Percentiles rank a stretch among this genome's conserved stretches.
phyloP scores from a whole-genome alignment of 2,329 filamentous ascomycete genomes.

The Daldinia sp. region DNA sequence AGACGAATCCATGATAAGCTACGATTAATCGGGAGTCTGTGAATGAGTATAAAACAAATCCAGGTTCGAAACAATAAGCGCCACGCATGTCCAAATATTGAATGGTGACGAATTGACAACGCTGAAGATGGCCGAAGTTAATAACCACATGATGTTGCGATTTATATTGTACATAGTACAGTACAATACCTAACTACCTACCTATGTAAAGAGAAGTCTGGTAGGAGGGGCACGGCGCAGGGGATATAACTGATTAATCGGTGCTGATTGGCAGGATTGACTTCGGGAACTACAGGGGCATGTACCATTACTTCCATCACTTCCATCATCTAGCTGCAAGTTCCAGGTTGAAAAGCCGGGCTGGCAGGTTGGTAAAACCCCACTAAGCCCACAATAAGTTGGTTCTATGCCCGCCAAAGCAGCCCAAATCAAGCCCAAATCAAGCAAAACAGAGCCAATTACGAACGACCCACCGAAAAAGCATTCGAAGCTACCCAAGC shows the following conservation, averaged over 20 bases:
- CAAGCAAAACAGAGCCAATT: slow-evolving; percentile 9
- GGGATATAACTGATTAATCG: not conserved
- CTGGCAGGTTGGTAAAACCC: slow-evolving; percentile 18
- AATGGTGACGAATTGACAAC: slow-evolving; percentile 13
- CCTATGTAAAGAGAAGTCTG: not conserved
- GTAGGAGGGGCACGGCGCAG: slow-evolving; percentile 26
- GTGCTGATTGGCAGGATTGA: slow-evolving; percentile 18
- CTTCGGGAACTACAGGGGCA: slow-evolving; percentile 30
- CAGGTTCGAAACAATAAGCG: slow-evolving; percentile 5
- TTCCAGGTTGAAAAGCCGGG: slow-evolving; percentile 31
- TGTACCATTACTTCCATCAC: not conserved
- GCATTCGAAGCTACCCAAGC: slow-evolving; percentile 28
- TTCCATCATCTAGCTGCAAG: slow-evolving; percentile 30
- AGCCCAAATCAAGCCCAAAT: not conserved
- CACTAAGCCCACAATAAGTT: slow-evolving; percentile 4
- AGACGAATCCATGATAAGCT: not conserved
- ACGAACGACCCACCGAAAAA: slow-evolving; percentile 25
- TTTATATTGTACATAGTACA: not conserved
- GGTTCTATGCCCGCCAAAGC: slow-evolving; percentile 5
- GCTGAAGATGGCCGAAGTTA: not conserved
- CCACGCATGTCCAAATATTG: slow-evolving; percentile 15
- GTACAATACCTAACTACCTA: not conserved
- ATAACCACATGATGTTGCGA: slow-evolving; percentile 17
- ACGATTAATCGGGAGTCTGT: not conserved
- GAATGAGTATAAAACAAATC: not conserved